Percentiles rank a stretch among this genome's conserved stretches.
Conservation (phyloP, 2,329 filamentous ascomycete genomes). For the Pseudogymnoascus sp. region DNA sequence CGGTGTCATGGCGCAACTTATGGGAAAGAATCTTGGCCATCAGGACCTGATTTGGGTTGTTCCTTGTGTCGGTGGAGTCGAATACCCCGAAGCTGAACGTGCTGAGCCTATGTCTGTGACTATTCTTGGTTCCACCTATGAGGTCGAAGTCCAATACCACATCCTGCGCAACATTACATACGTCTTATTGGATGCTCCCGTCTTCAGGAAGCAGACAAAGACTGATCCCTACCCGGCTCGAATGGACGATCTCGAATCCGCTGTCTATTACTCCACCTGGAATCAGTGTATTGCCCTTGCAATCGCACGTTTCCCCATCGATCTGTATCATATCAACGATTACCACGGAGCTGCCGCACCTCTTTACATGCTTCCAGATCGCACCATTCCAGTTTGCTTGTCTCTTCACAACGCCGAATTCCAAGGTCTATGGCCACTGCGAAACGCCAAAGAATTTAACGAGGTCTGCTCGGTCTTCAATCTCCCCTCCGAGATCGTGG, state of each 20-base stretch:
- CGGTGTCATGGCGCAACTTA: slow-evolving; percentile 60
- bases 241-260: slow-evolving; percentile 63
- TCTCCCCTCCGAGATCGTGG: slow-evolving; percentile 60
- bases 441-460: slow-evolving; percentile 51
- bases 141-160: slow-evolving; percentile 58
- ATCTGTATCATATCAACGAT: slow-evolving; percentile 61
- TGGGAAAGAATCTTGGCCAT: slow-evolving; percentile 58
- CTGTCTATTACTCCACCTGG: slow-evolving; percentile 64
- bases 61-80: slow-evolving; percentile 54
- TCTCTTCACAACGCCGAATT: slow-evolving; percentile 65
- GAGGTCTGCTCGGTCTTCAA: slow-evolving; percentile 62
- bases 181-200: slow-evolving; percentile 50
- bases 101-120: slow-evolving; percentile 56
- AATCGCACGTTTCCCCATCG: slow-evolving; percentile 54
- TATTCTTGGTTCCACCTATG: slow-evolving; percentile 53
- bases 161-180: slow-evolving; percentile 59
- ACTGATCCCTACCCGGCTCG: slow-evolving; percentile 58
- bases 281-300: slow-evolving; percentile 62
- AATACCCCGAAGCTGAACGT: slow-evolving; percentile 52
- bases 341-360: slow-evolving; percentile 58
- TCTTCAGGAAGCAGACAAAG: slow-evolving; percentile 58
- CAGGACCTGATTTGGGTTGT: slow-evolving; percentile 61
- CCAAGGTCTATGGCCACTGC: slow-evolving; percentile 62
- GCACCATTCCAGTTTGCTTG: slow-evolving; percentile 52
- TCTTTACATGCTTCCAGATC: slow-evolving; percentile 54